Conservation (phyloP, 164 flowering plant genomes). For the Aristolochia contorta region DNA sequence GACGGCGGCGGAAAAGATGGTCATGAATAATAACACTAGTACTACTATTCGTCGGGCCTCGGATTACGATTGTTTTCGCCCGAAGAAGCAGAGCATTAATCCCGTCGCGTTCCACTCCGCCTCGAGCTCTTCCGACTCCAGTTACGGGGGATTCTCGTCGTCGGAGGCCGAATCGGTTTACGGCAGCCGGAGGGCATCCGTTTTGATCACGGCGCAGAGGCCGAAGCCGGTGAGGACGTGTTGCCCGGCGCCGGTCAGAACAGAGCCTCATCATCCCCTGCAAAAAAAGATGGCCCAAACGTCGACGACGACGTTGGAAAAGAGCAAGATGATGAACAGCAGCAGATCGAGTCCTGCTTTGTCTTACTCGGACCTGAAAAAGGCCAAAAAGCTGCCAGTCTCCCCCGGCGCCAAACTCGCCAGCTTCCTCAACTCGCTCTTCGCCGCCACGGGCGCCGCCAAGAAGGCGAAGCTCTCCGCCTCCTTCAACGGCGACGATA, state of each 20-base stretch:
- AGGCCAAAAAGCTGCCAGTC: constrained; percentile 61
- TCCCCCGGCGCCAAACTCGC: constrained; percentile 81
- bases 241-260: constrained; percentile 2
- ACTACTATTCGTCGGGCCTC: not conserved
- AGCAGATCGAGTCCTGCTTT: constrained; percentile 55
- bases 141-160: constrained; percentile 51
- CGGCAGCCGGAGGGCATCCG: constrained; percentile 12
- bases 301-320: constrained; percentile 25
- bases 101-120: constrained; percentile 30
- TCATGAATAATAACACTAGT: no score
- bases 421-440: constrained; percentile 67
- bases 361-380: constrained; percentile 76
- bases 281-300: not conserved
- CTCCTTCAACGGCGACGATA: constrained; percentile 1
- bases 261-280: not conserved
- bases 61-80: constrained; percentile 2
- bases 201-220: constrained; percentile 11
- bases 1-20: no score
- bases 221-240: constrained; percentile 51
- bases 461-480: constrained; percentile 35
- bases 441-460: constrained; percentile 28
- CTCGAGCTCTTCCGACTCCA: constrained; percentile 64
- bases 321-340: no score
- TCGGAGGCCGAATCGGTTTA: constrained; percentile 53
- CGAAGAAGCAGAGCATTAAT: constrained; percentile 4